phyloP scores from a whole-genome alignment of 139 green algal genomes.

The Chlamydomonas incerta region DNA sequence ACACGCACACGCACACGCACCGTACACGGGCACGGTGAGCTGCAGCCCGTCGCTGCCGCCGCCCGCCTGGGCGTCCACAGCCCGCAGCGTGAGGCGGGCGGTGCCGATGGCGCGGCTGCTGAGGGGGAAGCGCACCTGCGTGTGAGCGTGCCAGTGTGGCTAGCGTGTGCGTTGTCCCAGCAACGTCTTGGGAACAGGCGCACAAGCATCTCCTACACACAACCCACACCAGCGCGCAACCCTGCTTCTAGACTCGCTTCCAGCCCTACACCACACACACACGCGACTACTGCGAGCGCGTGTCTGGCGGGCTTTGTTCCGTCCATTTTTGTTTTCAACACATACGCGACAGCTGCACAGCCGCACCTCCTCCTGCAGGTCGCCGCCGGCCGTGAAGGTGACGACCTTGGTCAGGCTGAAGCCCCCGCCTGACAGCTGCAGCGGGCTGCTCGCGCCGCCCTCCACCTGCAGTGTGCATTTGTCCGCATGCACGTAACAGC shows the following conservation, averaged over 20 bases:
- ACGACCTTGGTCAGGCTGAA: not conserved
- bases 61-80: not conserved
- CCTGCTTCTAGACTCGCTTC: no score
- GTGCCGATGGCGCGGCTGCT: constrained; percentile 32
- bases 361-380: not conserved
- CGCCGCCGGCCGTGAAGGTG: not conserved
- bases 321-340: no score
- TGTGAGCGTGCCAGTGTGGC: no score
- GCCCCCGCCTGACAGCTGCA: not conserved
- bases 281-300: not conserved
- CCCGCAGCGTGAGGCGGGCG: constrained; percentile 26
- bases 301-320: not conserved
- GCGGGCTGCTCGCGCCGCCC: not conserved
- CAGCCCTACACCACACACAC: no score
- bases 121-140: constrained; percentile 60
- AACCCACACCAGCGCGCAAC: no score
- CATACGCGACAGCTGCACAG: no score
- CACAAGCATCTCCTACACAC: no score
- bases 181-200: no score
- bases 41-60: constrained; percentile 10
- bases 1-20: not conserved
- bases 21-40: constrained; percentile 6
- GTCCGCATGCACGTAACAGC: not conserved
- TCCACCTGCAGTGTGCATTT: not conserved
- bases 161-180: no score